phyloP scores from a whole-genome alignment of 73 alveolate genomes.

The Symbiodinium pilosum region DNA sequence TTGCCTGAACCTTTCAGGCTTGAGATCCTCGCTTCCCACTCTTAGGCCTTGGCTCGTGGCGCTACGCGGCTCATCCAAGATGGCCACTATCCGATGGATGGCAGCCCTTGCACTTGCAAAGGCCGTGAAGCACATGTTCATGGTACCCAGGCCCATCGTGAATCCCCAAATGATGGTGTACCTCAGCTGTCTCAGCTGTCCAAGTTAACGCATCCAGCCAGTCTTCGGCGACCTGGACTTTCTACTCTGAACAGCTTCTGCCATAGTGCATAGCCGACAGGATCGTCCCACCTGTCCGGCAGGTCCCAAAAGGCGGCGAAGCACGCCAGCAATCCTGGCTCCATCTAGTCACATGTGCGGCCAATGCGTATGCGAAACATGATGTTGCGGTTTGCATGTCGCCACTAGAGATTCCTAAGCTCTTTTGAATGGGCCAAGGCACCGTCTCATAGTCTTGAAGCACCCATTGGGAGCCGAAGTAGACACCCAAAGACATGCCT shows the following conservation, averaged over 20 bases:
- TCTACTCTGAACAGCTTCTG: no score
- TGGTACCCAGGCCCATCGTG: constrained; percentile 92
- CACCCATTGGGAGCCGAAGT: constrained; percentile 87
- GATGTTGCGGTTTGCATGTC: background rate
- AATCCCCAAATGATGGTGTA: constrained; percentile 86
- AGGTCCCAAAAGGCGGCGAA: constrained; percentile 68
- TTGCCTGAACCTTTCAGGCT: no score
- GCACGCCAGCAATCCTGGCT: constrained; percentile 69
- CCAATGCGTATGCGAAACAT: background rate
- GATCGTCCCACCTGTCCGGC: constrained; percentile 84
- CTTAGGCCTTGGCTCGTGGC: constrained; percentile 6
- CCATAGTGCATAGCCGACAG: constrained; percentile 48
- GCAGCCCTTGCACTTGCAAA: constrained; percentile 90
- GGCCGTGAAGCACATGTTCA: constrained; percentile 92
- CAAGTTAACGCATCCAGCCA: no score
- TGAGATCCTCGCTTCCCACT: no score
- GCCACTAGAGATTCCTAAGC: background rate
- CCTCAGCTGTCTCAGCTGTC: background rate
- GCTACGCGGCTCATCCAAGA: constrained; percentile 65
- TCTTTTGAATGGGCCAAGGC: background rate
- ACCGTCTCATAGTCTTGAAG: constrained; percentile 77
- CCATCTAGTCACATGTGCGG: no score
- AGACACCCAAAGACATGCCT: constrained; percentile 90
- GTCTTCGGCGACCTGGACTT: no score
- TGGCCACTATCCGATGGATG: constrained; percentile 36